phyloP scores from a whole-genome alignment of 2,329 filamentous ascomycete genomes.

The Pyrenochaeta sp. region DNA sequence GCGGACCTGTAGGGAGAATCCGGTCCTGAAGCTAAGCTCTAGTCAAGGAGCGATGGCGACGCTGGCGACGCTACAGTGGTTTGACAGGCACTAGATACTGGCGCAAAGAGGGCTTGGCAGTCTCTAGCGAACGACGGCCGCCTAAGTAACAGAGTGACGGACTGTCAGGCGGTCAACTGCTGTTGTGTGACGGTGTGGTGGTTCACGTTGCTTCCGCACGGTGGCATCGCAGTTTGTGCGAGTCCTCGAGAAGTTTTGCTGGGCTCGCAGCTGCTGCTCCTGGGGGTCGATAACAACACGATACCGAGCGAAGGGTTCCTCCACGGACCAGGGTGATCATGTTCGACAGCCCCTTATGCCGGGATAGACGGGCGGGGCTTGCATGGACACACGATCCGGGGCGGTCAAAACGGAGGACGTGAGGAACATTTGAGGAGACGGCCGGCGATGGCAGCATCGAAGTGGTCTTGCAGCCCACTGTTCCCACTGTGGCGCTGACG shows the following conservation, averaged over 20 bases:
- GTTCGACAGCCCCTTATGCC: conserved; percentile 31
- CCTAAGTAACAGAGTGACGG: conserved; percentile 30
- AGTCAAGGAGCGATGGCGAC: conserved; percentile 27
- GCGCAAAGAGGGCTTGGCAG: conserved; percentile 31
- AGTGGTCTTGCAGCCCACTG: conserved; percentile 10
- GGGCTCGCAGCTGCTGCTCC: conserved; percentile 19
- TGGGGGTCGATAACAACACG: conserved; percentile 23
- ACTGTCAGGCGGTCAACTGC: conserved; percentile 44
- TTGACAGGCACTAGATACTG: conserved; percentile 42
- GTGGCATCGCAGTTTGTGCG: conserved; percentile 38
- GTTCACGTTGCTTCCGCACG: conserved; percentile 24
- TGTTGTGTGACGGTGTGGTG: conserved; percentile 36
- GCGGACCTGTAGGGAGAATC: conserved; percentile 12
- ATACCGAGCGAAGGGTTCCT: conserved; percentile 36
- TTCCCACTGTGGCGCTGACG: conserved; percentile 5
- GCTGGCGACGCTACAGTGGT: conserved; percentile 41
- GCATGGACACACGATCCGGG: conserved; percentile 24
- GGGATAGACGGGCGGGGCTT: conserved; percentile 23
- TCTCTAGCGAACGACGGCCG: conserved; percentile 27
- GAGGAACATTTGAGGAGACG: conserved; percentile 7
- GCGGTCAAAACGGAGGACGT: conserved; percentile 20
- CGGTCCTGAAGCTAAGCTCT: conserved; percentile 17
- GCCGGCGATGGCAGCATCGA: not conserved
- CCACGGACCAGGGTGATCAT: conserved; percentile 30
- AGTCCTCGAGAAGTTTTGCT: conserved; percentile 12